Percentiles rank a stretch among this genome's conserved stretches.
Conservation (phyloP, 257 asterid genomes). For the Capsicum baccatum region DNA sequence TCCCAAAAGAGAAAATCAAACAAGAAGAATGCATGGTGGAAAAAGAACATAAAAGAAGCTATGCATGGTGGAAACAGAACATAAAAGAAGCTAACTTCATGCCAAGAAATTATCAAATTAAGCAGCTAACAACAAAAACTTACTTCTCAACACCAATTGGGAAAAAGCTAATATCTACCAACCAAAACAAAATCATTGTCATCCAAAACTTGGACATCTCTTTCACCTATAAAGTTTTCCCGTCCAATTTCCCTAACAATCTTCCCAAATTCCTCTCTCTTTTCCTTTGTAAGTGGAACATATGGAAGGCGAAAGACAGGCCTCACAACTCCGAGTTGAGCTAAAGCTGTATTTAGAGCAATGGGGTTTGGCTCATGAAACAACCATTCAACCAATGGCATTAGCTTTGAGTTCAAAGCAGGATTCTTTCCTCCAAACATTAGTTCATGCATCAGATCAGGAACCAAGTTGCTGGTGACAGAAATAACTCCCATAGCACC, state of each 20-base stretch:
- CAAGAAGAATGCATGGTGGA: neutral
- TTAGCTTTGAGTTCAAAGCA: constrained; percentile 55
- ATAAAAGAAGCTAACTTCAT: constrained; percentile 5
- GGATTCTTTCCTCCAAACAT: constrained; percentile 73
- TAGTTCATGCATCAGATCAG: constrained; percentile 70
- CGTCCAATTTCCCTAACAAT: constrained; percentile 76
- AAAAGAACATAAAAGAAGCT: neutral
- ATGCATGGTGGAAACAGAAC: neutral
- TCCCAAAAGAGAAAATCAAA: neutral
- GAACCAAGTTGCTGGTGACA: constrained; percentile 83
- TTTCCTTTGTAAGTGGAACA: constrained; percentile 67
- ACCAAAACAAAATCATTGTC: constrained; percentile 77
- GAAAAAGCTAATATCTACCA: constrained; percentile 63
- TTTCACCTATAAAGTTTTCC: constrained; percentile 76
- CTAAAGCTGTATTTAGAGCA: constrained; percentile 77
- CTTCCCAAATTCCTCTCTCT: constrained; percentile 80
- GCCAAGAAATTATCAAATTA: neutral
- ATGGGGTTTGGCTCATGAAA: constrained; percentile 79
- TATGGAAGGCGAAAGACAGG: constrained; percentile 83
- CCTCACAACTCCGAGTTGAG: constrained; percentile 89
- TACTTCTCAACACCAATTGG: neutral
- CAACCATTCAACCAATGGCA: constrained; percentile 73
- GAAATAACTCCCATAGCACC: constrained; percentile 82
- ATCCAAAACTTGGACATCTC: constrained; percentile 64
- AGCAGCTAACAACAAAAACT: neutral